Evolutionary conservation across 2,329 filamentous ascomycete species (phyloP), one percentile per base, ranked within the genome.

Genomic region (Fusarium sarcochroum): DNA sequence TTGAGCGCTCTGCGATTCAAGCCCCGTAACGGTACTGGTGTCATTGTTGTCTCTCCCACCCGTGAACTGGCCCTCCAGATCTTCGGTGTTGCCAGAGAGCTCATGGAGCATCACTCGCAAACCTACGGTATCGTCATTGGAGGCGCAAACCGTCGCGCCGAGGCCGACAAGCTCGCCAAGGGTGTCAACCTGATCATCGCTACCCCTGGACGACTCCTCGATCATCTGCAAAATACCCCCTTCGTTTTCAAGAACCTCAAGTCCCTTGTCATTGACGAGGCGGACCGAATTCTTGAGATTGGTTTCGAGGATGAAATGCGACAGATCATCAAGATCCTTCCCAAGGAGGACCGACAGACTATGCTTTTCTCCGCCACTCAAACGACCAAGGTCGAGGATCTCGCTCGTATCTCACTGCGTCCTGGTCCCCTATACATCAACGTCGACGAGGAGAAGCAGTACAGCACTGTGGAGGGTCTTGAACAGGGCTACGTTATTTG

Each of bases 351-450:
- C 70, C 86, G 96, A 63, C 95, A 98, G 81, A 98, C 94, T 0
- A 96, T 97, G 91, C 88, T 99, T n/a, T 99, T 99, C 85, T 98
- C 94, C 15, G 96, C 96, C 15, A 99, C 96, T 6, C 96, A 98
- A 80, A 99, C 96, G 5, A 98, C 95, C 57, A 98, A 99, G 82
- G 96, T 99, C 71, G 95, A 98, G 81, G 96, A 99, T 80, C 86
- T 99, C 55, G 96, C 96, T 2, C 87, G 96, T 68, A 97, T 99
- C 77, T 99, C 96, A 6, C 86, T 99, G 47, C 89, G 94, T 35
- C 91, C 93, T 1, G 94, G 95, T 4, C 96, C 96, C 3, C 84
- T 99, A 14, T 98, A 98, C 81, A 96, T 99, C 85, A 98, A 98
- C 77, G 96, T 99, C 60, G 95, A 98, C 77, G 89, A 97, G 79